Percentiles rank a stretch among this genome's conserved stretches.
phyloP scores from a whole-genome alignment of 768 basidiomycete species.

The Myochromella boudieri region DNA sequence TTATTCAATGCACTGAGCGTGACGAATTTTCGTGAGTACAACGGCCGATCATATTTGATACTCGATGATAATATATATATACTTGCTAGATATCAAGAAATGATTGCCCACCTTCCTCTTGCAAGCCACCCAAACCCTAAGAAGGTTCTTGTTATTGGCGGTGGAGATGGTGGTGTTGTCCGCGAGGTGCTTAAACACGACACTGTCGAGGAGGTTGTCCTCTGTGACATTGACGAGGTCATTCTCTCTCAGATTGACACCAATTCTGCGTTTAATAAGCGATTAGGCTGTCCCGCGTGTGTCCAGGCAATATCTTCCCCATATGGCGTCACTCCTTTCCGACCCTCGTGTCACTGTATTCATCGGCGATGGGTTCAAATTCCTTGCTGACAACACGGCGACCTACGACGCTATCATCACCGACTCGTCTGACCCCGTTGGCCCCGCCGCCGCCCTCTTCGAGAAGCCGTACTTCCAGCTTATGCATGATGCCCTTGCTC shows the following conservation, averaged over 20 bases:
- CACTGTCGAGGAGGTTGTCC: slow-evolving; percentile 85
- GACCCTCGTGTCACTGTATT: slow-evolving; percentile 81
- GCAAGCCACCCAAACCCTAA: slow-evolving; percentile 95
- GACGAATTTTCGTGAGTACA: slow-evolving; percentile 95
- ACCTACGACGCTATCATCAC: slow-evolving; percentile 98
- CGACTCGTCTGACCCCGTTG: slow-evolving; percentile 97
- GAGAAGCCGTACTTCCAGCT: slow-evolving; percentile 97
- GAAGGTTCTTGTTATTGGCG: slow-evolving; percentile 95
- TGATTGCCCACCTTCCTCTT: slow-evolving; percentile 98
- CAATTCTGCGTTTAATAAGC: background rate
- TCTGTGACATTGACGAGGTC: slow-evolving; percentile 98
- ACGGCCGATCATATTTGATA: background rate
- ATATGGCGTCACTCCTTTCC: slow-evolving; percentile 84
- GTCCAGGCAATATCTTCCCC: slow-evolving; percentile 89
- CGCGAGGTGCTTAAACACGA: slow-evolving; percentile 96
- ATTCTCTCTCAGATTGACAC: slow-evolving; percentile 1
- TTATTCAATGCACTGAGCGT: slow-evolving; percentile 95
- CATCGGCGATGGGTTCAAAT: slow-evolving; percentile 97
- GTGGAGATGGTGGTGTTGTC: slow-evolving; percentile 97
- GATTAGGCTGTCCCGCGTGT: slow-evolving; percentile 88
- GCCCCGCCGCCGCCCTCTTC: slow-evolving; percentile 92
- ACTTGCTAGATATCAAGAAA: slow-evolving; percentile 98
- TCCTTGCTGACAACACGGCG: slow-evolving; percentile 82
- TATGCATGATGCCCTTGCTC: slow-evolving; percentile 83
- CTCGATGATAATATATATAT: slow-evolving; percentile 2